A percentile compares a stretch with the other conserved stretches of the same genome.
phyloP scores from a whole-genome alignment of 1,139 yeast species.

The Yamadazyma sp. region DNA sequence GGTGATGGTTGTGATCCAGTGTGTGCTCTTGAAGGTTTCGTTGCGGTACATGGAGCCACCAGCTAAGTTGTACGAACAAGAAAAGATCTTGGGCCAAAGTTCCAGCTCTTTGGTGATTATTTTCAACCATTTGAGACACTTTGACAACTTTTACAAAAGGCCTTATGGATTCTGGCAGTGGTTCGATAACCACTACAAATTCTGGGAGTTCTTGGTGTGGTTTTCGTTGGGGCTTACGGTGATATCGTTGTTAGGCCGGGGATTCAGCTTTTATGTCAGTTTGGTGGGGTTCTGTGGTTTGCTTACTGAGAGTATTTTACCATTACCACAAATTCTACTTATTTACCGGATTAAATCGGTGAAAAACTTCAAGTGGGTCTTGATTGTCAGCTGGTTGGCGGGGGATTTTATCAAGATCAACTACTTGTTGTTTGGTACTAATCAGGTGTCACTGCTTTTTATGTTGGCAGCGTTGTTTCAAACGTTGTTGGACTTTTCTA shows the following conservation, averaged over 20 bases:
- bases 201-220: conserved; percentile 65
- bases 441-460: conserved; percentile 66
- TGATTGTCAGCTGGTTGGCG: conserved; percentile 81
- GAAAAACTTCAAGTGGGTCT: conserved; percentile 74
- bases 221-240: conserved; percentile 43
- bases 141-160: conserved; percentile 68
- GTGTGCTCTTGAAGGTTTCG: conserved; percentile 60
- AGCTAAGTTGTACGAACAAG: conserved; percentile 36
- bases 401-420: conserved; percentile 81
- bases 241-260: conserved; percentile 47
- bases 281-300: conserved; percentile 71
- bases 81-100: conserved; percentile 26
- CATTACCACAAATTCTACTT: conserved; percentile 82
- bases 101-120: conserved; percentile 10
- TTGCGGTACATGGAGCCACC: conserved; percentile 50
- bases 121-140: conserved; percentile 42
- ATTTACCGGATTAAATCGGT: conserved; percentile 67
- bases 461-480: conserved; percentile 80
- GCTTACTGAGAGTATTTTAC: conserved; percentile 77
- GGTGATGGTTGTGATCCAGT: conserved; percentile 75
- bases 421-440: conserved; percentile 71
- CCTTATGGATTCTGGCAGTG: conserved; percentile 85
- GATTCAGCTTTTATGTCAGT: conserved; percentile 47
- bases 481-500: conserved; percentile 70
- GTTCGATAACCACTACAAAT: conserved; percentile 52